Base-by-base conservation (phyloP, 2,329 filamentous ascomycete species). In the Sporothrix brasiliensis region DNA sequence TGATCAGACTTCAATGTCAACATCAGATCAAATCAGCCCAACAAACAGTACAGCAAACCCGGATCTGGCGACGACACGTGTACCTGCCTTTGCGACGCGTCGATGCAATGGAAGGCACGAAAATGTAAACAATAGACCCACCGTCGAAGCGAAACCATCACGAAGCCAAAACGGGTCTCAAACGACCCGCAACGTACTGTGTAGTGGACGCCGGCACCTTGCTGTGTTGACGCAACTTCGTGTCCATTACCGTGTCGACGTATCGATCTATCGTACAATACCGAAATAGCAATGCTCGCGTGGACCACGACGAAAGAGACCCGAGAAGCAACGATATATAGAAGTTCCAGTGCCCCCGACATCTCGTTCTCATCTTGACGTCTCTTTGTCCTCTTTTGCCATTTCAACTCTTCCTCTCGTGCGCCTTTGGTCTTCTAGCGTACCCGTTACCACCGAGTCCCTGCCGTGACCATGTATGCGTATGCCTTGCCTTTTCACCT, bases 221-320 rank as follows among this genome's bases (percentile, higher is more conserved):
- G 21, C 4, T 41, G 11, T 50, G 61, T 24, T 21, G 61, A 52
- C 19, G n/a, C 63, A 34, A 24, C 47, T 41, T 47, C 47, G 10
- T 52, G 53, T 41, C 49, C 27, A 39, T 53, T 50, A 50, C 50
- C 61, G 61, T 65, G 58, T 47, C 39, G 58, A 63, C n/a, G 39
- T 63, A 47, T 63, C 58, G 47, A 44, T 61, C 61, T 65, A 65
- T 65, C 44, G 47, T 67, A 53, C 47, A 39, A 47, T 53, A 1
- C 58, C 47, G 16, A 65, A 52, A 50, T 58, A 67, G 30, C 61
- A 34, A 66, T 67, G 60, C 52, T 67, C 24, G 60, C 58, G 49
- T n/a, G 68, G 60, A 7, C 24, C 41, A 44, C 39, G 27, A 50
- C 41, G 27, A 27, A 10, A 19, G 60, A 30, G 16, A 47, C 41